Evolutionary conservation across 2,329 filamentous ascomycete species (phyloP).

Genomic region (Lachnellula arida): DNA sequence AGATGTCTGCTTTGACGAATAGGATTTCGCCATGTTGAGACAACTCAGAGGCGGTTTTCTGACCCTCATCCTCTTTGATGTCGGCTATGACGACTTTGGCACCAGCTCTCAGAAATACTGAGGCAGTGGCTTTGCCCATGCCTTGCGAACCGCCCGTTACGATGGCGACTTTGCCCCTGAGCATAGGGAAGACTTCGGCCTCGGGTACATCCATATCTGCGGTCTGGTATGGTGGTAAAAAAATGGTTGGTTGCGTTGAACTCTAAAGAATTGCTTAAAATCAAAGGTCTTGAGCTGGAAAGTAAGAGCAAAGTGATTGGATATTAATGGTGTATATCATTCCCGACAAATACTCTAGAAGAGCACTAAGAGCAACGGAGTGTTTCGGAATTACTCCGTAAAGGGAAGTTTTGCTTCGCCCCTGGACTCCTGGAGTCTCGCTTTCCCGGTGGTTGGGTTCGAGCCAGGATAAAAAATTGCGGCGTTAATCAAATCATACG

Average conservation of each 20-base stretch:
- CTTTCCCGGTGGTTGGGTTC: too few relatives aligned
- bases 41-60: conserved; percentile 31
- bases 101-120: conserved; percentile 34
- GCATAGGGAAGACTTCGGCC: conserved; percentile 4
- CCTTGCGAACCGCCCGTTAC: conserved; percentile 21
- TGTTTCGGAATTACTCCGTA: too few relatives aligned
- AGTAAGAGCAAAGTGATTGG: not conserved
- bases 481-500: too few relatives aligned
- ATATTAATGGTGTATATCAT: not conserved
- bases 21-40: conserved; percentile 24
- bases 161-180: conserved; percentile 15
- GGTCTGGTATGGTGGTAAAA: not conserved
- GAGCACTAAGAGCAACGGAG: too few relatives aligned
- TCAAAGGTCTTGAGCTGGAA: not conserved
- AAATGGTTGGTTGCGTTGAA: not conserved
- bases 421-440: too few relatives aligned
- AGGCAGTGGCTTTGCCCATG: conserved; percentile 38
- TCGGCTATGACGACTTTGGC: conserved; percentile 40
- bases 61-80: conserved; percentile 30
- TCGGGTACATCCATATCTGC: conserved; percentile 6
- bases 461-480: too few relatives aligned
- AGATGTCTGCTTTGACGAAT: conserved; percentile 43
- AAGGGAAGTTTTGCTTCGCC: too few relatives aligned
- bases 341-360: not conserved
- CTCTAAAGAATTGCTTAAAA: not conserved